Base-by-base conservation (phyloP, 148 eudicot species). In the Gaultheria prostrata region DNA sequence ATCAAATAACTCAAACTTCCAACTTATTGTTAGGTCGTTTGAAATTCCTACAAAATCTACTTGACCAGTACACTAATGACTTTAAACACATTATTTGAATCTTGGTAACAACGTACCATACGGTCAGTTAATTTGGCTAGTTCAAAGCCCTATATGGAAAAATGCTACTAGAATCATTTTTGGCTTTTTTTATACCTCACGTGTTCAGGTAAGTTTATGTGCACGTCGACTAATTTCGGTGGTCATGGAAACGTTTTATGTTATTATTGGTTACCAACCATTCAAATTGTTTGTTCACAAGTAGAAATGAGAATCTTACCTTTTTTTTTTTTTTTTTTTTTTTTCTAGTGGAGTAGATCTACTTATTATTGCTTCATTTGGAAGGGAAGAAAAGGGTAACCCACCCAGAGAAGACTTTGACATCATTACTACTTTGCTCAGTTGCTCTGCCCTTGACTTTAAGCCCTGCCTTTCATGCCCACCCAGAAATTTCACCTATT, bases 341-440 rank as follows among this genome's bases (percentile, higher is more conserved):
- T n/a, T n/a, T 39, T 5, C 43, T 39, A 39, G 43, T 39, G 43
- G 43, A 4, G 43, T 39, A 39, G 0, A 39, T 5, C 43, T 39
- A 39, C 43, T 39, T 39, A 75, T 75, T 75, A 45, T 21, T 76
- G 56, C 79, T 76, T 76, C 56, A 24, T 4, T n/a, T 76, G 79
- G 56, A 76, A 76, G 79, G 56, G 51, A 76, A 48, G 79, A 76
- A 76, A 76, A 76, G 79, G 32, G 28, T 3, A 14, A n/a, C 79
- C 79, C 79, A 76, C 79, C 79, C 57, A 54, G 20, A 39, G 6
- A 5, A 4, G 78, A 45, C 53, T 45, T 45, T 24, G n/a, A 20
- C 26, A 24, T 18, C 50, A n/a, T 3, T 1, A 0, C 1, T 13
- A n/a, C 24, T 12, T n/a, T n/a, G n/a, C n/a, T n/a, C n/a, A n/a